Conservation (phyloP, 352 stramenopile genomes). For the Phytophthora pinifolia region DNA sequence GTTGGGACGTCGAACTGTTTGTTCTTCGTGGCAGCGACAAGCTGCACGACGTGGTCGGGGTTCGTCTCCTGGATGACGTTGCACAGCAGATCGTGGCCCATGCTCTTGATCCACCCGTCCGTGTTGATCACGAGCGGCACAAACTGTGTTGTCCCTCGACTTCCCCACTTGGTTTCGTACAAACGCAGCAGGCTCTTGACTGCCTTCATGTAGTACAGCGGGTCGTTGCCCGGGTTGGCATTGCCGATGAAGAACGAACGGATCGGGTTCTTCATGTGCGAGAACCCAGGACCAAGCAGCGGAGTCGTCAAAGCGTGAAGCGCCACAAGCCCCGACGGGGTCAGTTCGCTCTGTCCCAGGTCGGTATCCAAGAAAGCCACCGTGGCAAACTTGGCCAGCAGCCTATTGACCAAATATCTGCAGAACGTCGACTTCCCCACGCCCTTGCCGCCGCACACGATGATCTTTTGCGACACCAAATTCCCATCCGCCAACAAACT, state of each 20-base stretch:
- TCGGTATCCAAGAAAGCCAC: slow-evolving; percentile 96
- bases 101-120: slow-evolving; percentile 97
- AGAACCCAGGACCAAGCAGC: slow-evolving; percentile 91
- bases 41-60: slow-evolving; percentile 93
- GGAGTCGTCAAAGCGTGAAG: slow-evolving; percentile 88
- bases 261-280: slow-evolving; percentile 85
- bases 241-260: slow-evolving; percentile 77
- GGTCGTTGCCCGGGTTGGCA: slow-evolving; percentile 73
- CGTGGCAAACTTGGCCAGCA: slow-evolving; percentile 68
- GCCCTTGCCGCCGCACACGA: slow-evolving; percentile 94
- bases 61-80: slow-evolving; percentile 82
- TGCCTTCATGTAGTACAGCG: slow-evolving; percentile 72
- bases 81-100: slow-evolving; percentile 95
- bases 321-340: slow-evolving; percentile 91
- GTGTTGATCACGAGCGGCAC: slow-evolving; percentile 96
- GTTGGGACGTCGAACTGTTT: slow-evolving; percentile 83
- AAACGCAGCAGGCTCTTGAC: slow-evolving; percentile 70
- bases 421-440: slow-evolving; percentile 97
- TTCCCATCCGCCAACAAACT: slow-evolving; percentile 30
- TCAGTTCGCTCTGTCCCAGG: slow-evolving; percentile 94
- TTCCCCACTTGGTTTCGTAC: slow-evolving; percentile 59
- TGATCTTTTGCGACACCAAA: slow-evolving; percentile 48
- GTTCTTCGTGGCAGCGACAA: slow-evolving; percentile 89
- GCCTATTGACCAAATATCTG: slow-evolving; percentile 92
- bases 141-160: slow-evolving; percentile 10